Conservation (phyloP, 2,329 filamentous ascomycete species). For the Dactylellina parvicollis region DNA sequence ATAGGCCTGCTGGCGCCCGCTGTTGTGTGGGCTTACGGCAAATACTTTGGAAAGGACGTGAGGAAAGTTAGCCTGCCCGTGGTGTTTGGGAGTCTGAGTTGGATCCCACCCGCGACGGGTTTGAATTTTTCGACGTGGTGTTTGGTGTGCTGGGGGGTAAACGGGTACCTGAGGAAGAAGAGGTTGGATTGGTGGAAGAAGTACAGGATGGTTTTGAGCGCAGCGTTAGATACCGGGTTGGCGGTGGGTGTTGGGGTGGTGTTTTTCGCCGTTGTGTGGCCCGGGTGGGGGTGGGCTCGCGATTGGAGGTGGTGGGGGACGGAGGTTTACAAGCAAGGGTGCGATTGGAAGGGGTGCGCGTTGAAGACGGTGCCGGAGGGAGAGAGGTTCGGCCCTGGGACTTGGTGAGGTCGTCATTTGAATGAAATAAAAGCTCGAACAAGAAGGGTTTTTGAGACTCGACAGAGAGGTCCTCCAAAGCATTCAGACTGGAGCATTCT, state of each 20-base stretch:
- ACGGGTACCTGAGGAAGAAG: constrained; percentile 75
- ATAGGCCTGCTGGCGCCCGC: constrained; percentile 79
- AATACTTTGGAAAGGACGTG: constrained; percentile 71
- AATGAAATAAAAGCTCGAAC: too few relatives aligned
- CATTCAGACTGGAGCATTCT: too few relatives aligned
- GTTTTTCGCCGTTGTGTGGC: constrained; percentile 87
- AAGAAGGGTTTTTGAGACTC: too few relatives aligned
- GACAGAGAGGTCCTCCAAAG: too few relatives aligned
- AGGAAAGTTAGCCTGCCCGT: constrained; percentile 81
- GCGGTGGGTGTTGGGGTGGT: constrained; percentile 84
- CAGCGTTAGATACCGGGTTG: constrained; percentile 82
- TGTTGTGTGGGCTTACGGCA: constrained; percentile 76
- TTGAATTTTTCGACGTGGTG: constrained; percentile 91
- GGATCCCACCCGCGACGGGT: constrained; percentile 86
- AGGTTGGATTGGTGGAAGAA: constrained; percentile 85
- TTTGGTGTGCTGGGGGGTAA: constrained; percentile 85
- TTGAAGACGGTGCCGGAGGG: constrained; percentile 73
- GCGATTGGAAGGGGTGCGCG: constrained; percentile 83
- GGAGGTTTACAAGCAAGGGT: constrained; percentile 82
- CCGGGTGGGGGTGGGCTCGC: constrained; percentile 71
- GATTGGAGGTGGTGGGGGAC: constrained; percentile 89
- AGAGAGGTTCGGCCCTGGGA: constrained; percentile 72
- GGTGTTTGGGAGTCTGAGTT: constrained; percentile 81
- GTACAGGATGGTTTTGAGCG: constrained; percentile 83
- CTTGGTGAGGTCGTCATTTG: constrained; percentile 64